Percentiles rank a stretch among this genome's conserved stretches.
Conservation (phyloP, 75 land plant species). For the Pinus tabuliformis region DNA sequence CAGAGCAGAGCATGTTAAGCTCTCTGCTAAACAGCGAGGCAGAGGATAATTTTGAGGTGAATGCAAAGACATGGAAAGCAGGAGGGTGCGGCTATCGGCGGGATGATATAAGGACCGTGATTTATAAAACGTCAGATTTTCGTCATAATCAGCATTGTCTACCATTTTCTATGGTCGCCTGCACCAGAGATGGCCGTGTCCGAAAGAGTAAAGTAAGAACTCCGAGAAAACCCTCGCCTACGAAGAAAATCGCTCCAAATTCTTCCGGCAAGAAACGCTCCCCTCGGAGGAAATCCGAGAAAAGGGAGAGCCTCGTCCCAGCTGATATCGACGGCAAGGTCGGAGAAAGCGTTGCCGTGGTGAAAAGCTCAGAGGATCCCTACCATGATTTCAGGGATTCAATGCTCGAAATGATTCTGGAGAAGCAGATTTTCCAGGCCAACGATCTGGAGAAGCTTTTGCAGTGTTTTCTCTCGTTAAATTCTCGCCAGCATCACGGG, state of each 20-base stretch:
- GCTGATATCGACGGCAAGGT: no score
- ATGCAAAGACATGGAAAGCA: constrained; percentile 25
- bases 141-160: constrained; percentile 1
- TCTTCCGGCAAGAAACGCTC: not conserved
- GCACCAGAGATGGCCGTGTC: not conserved
- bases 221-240: not conserved
- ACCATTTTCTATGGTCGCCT: constrained; percentile 3
- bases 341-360: constrained; percentile 40
- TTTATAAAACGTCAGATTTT: not conserved
- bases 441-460: constrained; percentile 58
- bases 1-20: not conserved
- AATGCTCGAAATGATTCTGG: constrained; percentile 72
- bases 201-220: not conserved
- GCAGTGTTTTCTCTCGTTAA: constrained; percentile 59
- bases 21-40: not conserved
- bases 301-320: no score
- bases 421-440: constrained; percentile 38
- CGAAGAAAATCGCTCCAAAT: not conserved
- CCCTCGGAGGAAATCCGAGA: not conserved
- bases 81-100: not conserved
- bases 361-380: constrained; percentile 58
- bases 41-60: constrained; percentile 17
- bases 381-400: constrained; percentile 60
- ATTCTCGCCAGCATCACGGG: constrained; percentile 47
- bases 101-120: constrained; percentile 8